These are phyloP conservation scores for Geotrichum restrictum DNA, from an alignment of 1,139 yeast species.

Conservation along the genomic window DNA sequence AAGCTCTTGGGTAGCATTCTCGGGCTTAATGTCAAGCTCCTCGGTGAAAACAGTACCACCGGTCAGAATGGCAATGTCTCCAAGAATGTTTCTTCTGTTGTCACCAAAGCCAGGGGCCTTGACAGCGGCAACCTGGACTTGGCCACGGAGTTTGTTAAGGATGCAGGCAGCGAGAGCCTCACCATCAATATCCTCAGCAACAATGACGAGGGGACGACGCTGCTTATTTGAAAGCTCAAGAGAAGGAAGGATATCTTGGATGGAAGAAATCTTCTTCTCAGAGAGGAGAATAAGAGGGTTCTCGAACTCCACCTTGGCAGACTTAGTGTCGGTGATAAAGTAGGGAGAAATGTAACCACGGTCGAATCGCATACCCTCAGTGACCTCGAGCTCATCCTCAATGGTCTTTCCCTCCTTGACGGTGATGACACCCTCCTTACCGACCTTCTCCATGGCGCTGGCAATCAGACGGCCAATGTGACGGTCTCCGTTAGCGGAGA, in stretches of 20 bases:
- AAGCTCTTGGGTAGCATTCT: conserved; percentile 86
- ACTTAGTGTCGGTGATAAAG: conserved; percentile 93
- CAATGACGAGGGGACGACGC: conserved; percentile 90
- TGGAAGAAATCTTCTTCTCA: conserved; percentile 91
- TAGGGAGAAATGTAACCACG: conserved; percentile 98
- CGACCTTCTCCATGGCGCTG: conserved; percentile 98
- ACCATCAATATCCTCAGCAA: conserved; percentile 97
- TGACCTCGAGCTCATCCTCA: conserved; percentile 94
- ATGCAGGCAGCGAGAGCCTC: conserved; percentile 99
- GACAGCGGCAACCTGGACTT: conserved; percentile 96
- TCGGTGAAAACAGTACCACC: conserved; percentile 99
- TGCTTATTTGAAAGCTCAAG: conserved; percentile 90
- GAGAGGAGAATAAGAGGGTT: conserved; percentile 85
- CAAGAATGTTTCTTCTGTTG: conserved; percentile 96
- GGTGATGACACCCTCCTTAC: conserved; percentile 98
- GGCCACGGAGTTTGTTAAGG: conserved; percentile 96
- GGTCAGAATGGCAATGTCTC: conserved; percentile 93
- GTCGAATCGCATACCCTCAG: conserved; percentile 99
- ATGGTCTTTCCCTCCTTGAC: conserved; percentile 96
- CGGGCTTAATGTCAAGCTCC: conserved; percentile 96
- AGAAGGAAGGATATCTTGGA: conserved; percentile 91
- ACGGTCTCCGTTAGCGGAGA: conserved; percentile 93
- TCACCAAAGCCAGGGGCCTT: conserved; percentile 99
- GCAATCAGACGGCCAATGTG: conserved; percentile 95
- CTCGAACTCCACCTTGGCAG: conserved; percentile 96